These are phyloP conservation scores for Teunomyces barrocoloradensis DNA, from an alignment of 805 yeast species.

Conservation along the genomic window DNA sequence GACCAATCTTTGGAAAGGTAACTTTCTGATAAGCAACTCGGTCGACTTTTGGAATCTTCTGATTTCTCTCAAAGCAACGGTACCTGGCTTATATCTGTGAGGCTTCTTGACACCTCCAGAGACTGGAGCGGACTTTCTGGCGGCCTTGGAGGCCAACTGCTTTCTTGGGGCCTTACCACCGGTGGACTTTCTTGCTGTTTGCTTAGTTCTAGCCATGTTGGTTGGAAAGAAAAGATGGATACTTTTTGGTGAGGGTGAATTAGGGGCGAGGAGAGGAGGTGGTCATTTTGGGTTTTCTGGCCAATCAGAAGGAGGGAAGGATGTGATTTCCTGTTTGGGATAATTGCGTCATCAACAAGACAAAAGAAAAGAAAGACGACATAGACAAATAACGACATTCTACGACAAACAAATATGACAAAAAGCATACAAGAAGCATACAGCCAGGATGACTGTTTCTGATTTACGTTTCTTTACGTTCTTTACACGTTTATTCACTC, in stretches of 20 bases:
- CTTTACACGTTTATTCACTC: too few species aligned
- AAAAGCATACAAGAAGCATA: too few species aligned
- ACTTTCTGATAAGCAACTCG: slow-evolving; percentile 46
- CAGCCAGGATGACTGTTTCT: too few species aligned
- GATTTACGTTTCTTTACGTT: too few species aligned
- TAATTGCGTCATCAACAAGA: not conserved
- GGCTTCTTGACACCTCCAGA: slow-evolving; percentile 49
- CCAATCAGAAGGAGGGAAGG: slow-evolving; percentile 6
- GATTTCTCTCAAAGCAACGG: slow-evolving; percentile 49
- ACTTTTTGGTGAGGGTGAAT: not conserved
- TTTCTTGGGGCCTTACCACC: slow-evolving; percentile 52
- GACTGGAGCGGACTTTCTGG: slow-evolving; percentile 48
- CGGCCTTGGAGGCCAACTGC: slow-evolving; percentile 49
- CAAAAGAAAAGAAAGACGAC: too few species aligned
- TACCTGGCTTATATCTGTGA: slow-evolving; percentile 51
- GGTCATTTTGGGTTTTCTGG: not conserved
- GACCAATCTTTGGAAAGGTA: slow-evolving; percentile 48
- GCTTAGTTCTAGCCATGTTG: slow-evolving; percentile 47
- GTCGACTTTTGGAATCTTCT: slow-evolving; percentile 49
- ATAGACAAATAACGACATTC: too few species aligned
- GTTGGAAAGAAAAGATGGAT: slow-evolving; percentile 5
- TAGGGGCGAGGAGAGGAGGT: slow-evolving; percentile 1
- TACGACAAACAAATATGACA: too few species aligned
- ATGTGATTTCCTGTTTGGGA: not conserved
- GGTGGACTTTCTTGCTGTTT: slow-evolving; percentile 48